These are phyloP conservation scores for Aspergillus viridinutans DNA, from an alignment of 2,329 filamentous ascomycete genomes.

Conservation along the genomic window DNA sequence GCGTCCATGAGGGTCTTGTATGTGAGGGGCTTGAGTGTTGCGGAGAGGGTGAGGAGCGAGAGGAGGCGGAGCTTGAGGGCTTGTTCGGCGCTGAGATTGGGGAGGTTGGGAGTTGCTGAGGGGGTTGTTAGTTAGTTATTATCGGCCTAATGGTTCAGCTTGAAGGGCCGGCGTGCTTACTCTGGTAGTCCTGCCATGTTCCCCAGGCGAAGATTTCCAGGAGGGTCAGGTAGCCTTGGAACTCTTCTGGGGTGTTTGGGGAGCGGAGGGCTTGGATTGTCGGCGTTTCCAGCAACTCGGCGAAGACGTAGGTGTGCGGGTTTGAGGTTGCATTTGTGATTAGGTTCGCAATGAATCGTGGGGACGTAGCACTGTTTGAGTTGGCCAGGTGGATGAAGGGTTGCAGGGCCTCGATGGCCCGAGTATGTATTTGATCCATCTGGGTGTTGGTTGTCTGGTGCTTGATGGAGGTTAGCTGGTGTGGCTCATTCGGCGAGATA, in stretches of 20 bases:
- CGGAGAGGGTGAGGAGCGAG: slow-evolving; percentile 76
- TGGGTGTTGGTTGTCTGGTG: not conserved
- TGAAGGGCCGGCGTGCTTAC: slow-evolving; percentile 32
- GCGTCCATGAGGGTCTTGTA: slow-evolving; percentile 65
- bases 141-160: slow-evolving; percentile 3
- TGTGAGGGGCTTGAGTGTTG: slow-evolving; percentile 62
- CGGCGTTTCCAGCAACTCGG: slow-evolving; percentile 79
- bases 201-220: slow-evolving; percentile 91
- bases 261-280: slow-evolving; percentile 69
- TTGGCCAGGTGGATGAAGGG: slow-evolving; percentile 89
- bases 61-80: slow-evolving; percentile 83
- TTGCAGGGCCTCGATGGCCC: slow-evolving; percentile 59
- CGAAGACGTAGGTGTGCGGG: slow-evolving; percentile 86
- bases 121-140: not conserved
- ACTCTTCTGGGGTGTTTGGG: slow-evolving; percentile 55
- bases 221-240: slow-evolving; percentile 61
- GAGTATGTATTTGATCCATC: slow-evolving; percentile 48
- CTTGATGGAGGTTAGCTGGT: not conserved
- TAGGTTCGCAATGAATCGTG: slow-evolving; percentile 79
- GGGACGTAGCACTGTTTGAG: slow-evolving; percentile 66
- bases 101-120: slow-evolving; percentile 55
- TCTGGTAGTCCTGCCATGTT: slow-evolving; percentile 73
- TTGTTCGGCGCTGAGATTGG: slow-evolving; percentile 68
- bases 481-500: not conserved
- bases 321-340: slow-evolving; percentile 84